phyloP scores from a whole-genome alignment of 768 basidiomycete species.

The Clitopilus passeckerianus region DNA sequence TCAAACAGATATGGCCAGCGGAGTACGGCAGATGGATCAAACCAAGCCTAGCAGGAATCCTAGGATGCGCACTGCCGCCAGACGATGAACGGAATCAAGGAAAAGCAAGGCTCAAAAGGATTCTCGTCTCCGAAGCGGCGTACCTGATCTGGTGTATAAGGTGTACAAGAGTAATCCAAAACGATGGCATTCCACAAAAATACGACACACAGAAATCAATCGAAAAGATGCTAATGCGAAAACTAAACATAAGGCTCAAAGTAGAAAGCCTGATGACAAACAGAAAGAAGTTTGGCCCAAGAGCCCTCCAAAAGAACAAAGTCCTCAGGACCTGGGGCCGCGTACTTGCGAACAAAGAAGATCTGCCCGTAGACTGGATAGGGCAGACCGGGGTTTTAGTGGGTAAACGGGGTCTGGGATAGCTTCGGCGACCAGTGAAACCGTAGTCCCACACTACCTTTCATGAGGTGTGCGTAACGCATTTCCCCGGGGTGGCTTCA shows the following conservation, averaged over 20 bases:
- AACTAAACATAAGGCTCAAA: neutral
- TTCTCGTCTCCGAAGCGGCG: neutral
- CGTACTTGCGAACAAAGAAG: neutral
- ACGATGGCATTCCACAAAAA: neutral
- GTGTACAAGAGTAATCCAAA: neutral
- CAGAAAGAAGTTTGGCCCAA: neutral
- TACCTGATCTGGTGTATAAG: neutral
- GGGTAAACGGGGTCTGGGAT: neutral
- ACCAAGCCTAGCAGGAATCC: neutral
- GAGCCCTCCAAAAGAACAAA: neutral
- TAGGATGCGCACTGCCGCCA: neutral
- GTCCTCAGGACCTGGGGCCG: neutral
- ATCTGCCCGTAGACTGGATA: neutral
- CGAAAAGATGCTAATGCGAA: neutral
- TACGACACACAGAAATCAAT: neutral
- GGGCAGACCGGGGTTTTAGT: neutral
- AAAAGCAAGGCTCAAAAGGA: neutral
- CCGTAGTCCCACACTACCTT: neutral
- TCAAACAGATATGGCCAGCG: conserved; percentile 1
- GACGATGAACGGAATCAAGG: neutral
- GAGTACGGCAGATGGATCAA: neutral
- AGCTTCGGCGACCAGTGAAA: neutral
- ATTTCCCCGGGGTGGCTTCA: neutral
- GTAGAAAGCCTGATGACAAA: neutral
- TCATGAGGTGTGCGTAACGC: neutral